Conservation (phyloP, 2,329 filamentous ascomycete species). For the Apiospora kogelbergensis region DNA sequence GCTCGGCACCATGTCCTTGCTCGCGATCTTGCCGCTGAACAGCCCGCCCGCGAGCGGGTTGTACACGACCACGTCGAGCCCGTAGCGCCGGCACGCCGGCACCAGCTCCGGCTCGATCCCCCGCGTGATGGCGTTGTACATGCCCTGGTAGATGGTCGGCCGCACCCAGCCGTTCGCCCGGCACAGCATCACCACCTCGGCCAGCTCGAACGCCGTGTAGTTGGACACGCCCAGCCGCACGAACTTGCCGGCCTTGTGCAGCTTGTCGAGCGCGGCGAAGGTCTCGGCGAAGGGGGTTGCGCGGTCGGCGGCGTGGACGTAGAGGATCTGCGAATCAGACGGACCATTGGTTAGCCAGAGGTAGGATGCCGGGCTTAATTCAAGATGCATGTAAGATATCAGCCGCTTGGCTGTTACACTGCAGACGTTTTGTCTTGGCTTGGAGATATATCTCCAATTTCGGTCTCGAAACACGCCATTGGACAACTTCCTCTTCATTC, state of each 20-base stretch:
- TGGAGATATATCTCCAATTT: neutral
- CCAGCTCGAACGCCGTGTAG: slow-evolving; percentile 84
- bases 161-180: slow-evolving; percentile 78
- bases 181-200: slow-evolving; percentile 79
- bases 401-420: neutral
- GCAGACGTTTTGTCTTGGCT: neutral
- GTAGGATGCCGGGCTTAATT: neutral
- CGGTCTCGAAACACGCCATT: neutral
- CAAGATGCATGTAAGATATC: neutral
- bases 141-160: slow-evolving; percentile 82
- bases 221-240: slow-evolving; percentile 78
- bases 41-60: slow-evolving; percentile 81
- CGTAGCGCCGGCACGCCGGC: slow-evolving; percentile 71
- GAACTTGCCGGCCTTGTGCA: slow-evolving; percentile 87
- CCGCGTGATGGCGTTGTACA: slow-evolving; percentile 82
- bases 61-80: slow-evolving; percentile 77
- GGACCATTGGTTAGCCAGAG: neutral
- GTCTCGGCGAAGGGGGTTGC: slow-evolving; percentile 77
- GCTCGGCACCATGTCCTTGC: slow-evolving; percentile 57
- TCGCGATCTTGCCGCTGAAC: slow-evolving; percentile 78
- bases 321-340: slow-evolving; percentile 55
- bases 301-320: slow-evolving; percentile 71
- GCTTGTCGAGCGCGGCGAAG: slow-evolving; percentile 71
- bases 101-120: slow-evolving; percentile 75
- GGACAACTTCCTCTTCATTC: neutral